Base-by-base conservation (phyloP, 2,329 filamentous ascomycete genomes). In the Diplodia scrobiculata region DNA sequence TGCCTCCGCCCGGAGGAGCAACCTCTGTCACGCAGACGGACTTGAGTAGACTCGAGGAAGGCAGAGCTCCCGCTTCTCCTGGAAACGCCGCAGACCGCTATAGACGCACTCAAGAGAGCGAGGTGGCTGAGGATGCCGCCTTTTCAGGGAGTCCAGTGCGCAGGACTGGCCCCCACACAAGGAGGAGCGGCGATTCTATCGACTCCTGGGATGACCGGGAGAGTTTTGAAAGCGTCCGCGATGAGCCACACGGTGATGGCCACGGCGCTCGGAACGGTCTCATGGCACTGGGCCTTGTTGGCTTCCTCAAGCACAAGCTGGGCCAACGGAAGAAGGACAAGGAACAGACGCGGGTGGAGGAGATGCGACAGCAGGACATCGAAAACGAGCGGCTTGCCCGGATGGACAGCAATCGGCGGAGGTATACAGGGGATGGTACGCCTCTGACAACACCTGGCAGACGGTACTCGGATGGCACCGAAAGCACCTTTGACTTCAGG, bases 391-490 rank as follows among this genome's bases (percentile, higher is more conserved):
- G 80, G 27, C 70, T 85, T 32, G 80, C 81, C 55, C 80, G 84
- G 70, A 78, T 78, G 64, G 82, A 84, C 67, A 85, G 84, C 41
- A 83, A 72, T 29, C 73, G 84, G n/a, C 86, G 87, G 25, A 83
- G 83, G 70, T 91, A 86, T 68, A 91, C 89, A 2, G 89, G 86
- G 32, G 90, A 92, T 73, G 88, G 88, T 19, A 73, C 75, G 3
- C 68, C 68, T 9, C 69, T 72, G 53, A 62, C 41, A 62, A 73
- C 73, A 59, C 66, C 65, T 55, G 69, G 71, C 34, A 70, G 74
- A 48, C 72, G 73, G 11, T 70, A 71, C 34, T 78, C 77, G 9
- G 78, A 81, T 13, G 76, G 80, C 19, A 62, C 58, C n/a, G 73
- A 79, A 25, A 78, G 79, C n/a, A 77, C 80, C 50, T 78, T 73